phyloP scores from a whole-genome alignment of 441 rosid species.

The Gossypium trilobum region DNA sequence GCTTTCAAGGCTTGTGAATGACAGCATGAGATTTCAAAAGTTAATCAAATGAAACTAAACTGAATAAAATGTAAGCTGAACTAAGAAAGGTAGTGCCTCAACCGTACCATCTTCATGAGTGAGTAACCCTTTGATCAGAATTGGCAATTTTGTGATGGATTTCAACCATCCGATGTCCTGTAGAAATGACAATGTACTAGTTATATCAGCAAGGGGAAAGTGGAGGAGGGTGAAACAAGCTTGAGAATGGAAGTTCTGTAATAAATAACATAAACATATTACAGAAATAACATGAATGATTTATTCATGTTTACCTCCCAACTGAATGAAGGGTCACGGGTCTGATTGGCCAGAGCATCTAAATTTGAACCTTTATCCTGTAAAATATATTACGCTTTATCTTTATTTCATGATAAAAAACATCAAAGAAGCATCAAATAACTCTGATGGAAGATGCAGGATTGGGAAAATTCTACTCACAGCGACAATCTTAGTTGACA shows the following conservation, averaged over 20 bases:
- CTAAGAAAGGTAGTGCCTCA: background rate
- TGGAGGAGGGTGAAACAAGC: background rate
- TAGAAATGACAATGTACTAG: slow-evolving; percentile 7
- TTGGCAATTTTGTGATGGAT: slow-evolving; percentile 67
- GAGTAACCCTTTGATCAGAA: slow-evolving; percentile 70
- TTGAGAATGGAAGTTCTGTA: background rate
- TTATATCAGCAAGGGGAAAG: background rate
- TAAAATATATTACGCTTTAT: slow-evolving; percentile 1
- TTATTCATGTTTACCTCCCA: slow-evolving; percentile 59
- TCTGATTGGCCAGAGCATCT: slow-evolving; percentile 36
- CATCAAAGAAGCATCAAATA: background rate
- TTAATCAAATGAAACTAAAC: background rate
- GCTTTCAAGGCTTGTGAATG: slow-evolving; percentile 27
- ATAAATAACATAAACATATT: background rate
- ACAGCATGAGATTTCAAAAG: background rate
- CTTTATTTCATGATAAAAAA: slow-evolving; percentile 1
- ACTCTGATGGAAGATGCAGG: background rate
- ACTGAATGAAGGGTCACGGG: slow-evolving; percentile 50
- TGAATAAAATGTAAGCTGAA: background rate
- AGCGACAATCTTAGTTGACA: slow-evolving; percentile 33
- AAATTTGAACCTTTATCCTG: slow-evolving; percentile 59
- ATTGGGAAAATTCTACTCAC: slow-evolving; percentile 34
- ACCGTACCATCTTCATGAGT: slow-evolving; percentile 68
- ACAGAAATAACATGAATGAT: background rate
- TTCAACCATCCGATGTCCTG: slow-evolving; percentile 74